Evolutionary conservation across 2,329 filamentous ascomycete species (phyloP), one percentile per base, ranked within the genome.

Genomic region (Sporothrix phasma): DNA sequence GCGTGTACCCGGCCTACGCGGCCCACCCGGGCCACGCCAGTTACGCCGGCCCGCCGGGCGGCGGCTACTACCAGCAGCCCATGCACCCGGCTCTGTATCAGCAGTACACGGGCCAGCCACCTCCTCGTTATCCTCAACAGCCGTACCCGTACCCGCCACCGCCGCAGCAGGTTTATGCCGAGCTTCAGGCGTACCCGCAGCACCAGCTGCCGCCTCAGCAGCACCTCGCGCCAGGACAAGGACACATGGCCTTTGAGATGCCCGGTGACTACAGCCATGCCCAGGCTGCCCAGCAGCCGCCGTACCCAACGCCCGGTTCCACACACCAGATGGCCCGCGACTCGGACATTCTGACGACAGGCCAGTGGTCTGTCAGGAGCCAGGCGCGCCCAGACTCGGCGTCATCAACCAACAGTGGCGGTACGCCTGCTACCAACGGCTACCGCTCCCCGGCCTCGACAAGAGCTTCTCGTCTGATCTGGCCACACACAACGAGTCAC

Each of bases 181-280:
- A 82, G 65, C 75, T 83, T 8, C 75, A 79, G 10, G 69, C 65
- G 37, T 46, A 67, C 64, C 53, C 64, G 24, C 59, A 62, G n/a
- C 66, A 53, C 17, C 61, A 65, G 19, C 63, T 66, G 37, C 64
- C 41, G 49, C 69, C 60, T 17, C 69, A 65, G 10, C 19, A 54
- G 34, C 45, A 43, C 5, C 29, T 7, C 22, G 3, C 29, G n/a
- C 7, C 34, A n/a, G 11, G 26, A 24, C 34, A 37, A 17, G 26
- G 11, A n/a, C 24, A 13, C 73, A 3, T 22, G 24, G 46, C 62
- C 13, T 72, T 77, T 64, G 78, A 80, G 66, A 73, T 79, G 66
- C 76, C 77, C 0, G 81, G 81, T 24, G 81, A 84, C 69, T 81
- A 74, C 69, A 78, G 77, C 67, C 74, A 80, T 51, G 70, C 66